These are phyloP conservation scores for Fraxinus quadrangulata DNA, from an alignment of 257 asterid species.

Conservation along the genomic window DNA sequence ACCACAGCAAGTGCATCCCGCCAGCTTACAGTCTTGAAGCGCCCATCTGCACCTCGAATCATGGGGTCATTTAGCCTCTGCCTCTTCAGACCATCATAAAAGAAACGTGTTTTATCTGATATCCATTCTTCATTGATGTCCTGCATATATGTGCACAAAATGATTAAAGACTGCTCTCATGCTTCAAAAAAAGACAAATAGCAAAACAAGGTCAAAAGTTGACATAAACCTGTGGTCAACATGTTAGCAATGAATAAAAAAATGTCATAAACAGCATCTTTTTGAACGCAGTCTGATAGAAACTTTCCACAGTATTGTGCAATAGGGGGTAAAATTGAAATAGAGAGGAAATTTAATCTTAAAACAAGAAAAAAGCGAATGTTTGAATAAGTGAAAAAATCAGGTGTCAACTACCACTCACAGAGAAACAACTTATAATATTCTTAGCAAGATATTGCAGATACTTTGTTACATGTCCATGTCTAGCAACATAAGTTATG, in stretches of 20 bases:
- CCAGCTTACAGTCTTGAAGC: slow-evolving; percentile 93
- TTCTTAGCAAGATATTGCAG: not conserved
- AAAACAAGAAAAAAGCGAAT: not conserved
- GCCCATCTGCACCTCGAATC: slow-evolving; percentile 97
- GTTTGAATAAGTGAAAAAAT: not conserved
- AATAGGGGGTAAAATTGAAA: not conserved
- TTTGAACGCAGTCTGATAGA: no score
- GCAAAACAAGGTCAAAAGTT: not conserved
- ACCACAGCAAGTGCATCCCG: slow-evolving; percentile 87
- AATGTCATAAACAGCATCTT: not conserved
- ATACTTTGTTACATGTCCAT: slow-evolving; percentile 13
- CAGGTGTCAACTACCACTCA: not conserved
- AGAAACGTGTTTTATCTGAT: slow-evolving; percentile 97
- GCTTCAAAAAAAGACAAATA: not conserved
- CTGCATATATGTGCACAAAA: slow-evolving; percentile 42
- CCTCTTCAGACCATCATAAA: slow-evolving; percentile 96
- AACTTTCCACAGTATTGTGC: not conserved
- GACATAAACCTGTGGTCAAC: slow-evolving; percentile 1
- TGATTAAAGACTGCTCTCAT: slow-evolving; percentile 14
- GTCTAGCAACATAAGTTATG: slow-evolving; percentile 1
- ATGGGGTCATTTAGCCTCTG: slow-evolving; percentile 97
- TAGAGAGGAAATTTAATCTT: not conserved
- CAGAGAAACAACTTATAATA: not conserved
- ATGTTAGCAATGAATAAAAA: not conserved
- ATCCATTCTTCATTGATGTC: slow-evolving; percentile 99